Conservation (phyloP, 177 flowering plant species). For the Viscum album region DNA sequence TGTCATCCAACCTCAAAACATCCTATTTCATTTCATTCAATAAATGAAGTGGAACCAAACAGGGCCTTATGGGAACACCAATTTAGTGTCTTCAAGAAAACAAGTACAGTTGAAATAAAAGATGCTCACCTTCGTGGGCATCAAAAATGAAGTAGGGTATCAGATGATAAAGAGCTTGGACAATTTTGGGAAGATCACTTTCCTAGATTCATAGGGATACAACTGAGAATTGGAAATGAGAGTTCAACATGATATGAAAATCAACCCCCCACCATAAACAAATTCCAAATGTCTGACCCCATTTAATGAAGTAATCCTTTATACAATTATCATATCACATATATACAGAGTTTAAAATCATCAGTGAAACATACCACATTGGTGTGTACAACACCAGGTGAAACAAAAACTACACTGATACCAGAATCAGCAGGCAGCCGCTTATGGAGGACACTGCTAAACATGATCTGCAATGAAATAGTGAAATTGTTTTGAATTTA, state of each 20-base stretch:
- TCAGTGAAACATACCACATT: slow-evolving; percentile 67
- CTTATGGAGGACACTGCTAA: slow-evolving; percentile 74
- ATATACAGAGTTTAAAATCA: not conserved
- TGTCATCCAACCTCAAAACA: too few relatives aligned
- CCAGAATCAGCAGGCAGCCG: slow-evolving; percentile 87
- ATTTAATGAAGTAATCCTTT: too few relatives aligned
- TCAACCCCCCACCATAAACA: not conserved
- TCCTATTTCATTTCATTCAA: too few relatives aligned
- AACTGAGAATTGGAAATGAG: not conserved
- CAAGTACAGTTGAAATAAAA: not conserved
- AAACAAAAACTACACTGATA: slow-evolving; percentile 61
- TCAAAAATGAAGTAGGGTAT: slow-evolving; percentile 76
- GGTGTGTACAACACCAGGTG: slow-evolving; percentile 86
- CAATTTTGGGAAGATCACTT: slow-evolving; percentile 71
- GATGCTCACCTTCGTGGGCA: slow-evolving; percentile 61
- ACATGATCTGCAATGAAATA: slow-evolving; percentile 61
- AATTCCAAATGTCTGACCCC: too few relatives aligned
- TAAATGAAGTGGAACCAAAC: too few relatives aligned
- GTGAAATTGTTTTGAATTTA: too few relatives aligned
- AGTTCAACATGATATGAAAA: slow-evolving; percentile 6
- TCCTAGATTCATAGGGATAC: slow-evolving; percentile 37
- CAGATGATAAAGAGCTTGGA: slow-evolving; percentile 69
- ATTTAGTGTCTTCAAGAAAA: too few relatives aligned
- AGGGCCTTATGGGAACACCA: too few relatives aligned
- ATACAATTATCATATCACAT: too few relatives aligned